Percentiles rank a stretch among this genome's conserved stretches.
Evolutionary conservation across 805 yeast genomes (phyloP).

Genomic region (Candida maris): DNA sequence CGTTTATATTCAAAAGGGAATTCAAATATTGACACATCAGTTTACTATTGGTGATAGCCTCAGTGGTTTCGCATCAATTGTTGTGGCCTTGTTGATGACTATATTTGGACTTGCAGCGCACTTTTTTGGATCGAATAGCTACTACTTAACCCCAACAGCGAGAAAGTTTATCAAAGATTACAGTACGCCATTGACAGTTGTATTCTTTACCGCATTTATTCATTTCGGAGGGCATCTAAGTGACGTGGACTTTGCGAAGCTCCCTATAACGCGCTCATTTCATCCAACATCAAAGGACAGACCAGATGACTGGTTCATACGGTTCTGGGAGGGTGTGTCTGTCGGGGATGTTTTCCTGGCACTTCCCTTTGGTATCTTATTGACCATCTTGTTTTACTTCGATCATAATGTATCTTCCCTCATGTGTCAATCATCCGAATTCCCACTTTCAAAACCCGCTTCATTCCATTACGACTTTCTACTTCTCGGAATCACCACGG

Average conservation of each 20-base stretch:
- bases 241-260: conserved; percentile 51
- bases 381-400: conserved; percentile 84
- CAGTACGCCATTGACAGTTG: conserved; percentile 76
- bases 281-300: conserved; percentile 59
- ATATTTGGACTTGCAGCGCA: conserved; percentile 65
- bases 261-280: conserved; percentile 72
- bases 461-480: conserved; percentile 92
- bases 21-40: conserved; percentile 73
- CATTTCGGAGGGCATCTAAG: conserved; percentile 80
- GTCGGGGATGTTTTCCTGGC: conserved; percentile 84
- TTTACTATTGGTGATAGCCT: conserved; percentile 41
- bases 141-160: conserved; percentile 53
- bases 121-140: conserved; percentile 57
- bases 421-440: conserved; percentile 84
- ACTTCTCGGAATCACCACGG: conserved; percentile 80
- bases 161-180: conserved; percentile 81
- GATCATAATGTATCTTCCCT: conserved; percentile 94
- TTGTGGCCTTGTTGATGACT: conserved; percentile 71
- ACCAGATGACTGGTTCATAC: conserved; percentile 70
- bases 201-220: conserved; percentile 89
- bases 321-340: conserved; percentile 64
- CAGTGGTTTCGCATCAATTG: conserved; percentile 59
- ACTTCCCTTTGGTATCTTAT: conserved; percentile 82
- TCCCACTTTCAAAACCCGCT: conserved; percentile 79
- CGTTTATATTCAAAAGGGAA: conserved; percentile 86